Evolutionary conservation across 2,329 filamentous ascomycete species (phyloP), one percentile per base, ranked within the genome.

Genomic region (Epichloe brachyelytri): DNA sequence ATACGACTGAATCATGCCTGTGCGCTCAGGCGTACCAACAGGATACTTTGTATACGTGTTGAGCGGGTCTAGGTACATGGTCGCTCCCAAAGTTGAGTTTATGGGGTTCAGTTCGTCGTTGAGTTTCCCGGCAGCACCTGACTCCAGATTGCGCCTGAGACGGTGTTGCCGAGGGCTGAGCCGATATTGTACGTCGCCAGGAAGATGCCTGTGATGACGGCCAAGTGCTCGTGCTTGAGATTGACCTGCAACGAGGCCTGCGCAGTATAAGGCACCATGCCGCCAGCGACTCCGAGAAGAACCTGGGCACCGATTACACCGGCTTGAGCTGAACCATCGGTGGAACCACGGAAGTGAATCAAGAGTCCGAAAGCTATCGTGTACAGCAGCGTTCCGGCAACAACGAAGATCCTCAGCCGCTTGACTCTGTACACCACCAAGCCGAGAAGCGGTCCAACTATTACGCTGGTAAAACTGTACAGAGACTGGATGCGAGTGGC

Each of bases 111-210:
- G 68, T 54, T 78, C 75, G 37, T 63, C 55, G 26, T 60, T 59
- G 5, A 83, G 68, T 36, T 72, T 75, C 22, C 60, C 0, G 75
- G 75, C 56, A 85, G 75, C 6, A 75, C 69, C 53, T 72, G 70
- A 1, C 75, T 77, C 80, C 80, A 85, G 52, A 85, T 76, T 1
- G 79, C 77, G 0, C 74, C 76, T 1, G 80, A 75, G 50, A 84
- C 71, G 3, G 78, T 76, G 2, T 71, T 69, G 3, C 79, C 79
- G 15, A 82, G 69, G 1, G 78, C 78, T 20, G 76, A 76, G 40
- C 79, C 80, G 51, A 83, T 71, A 50, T 74, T 73, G 46, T 77
- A 72, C 34, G 77, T 75, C 17, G 82, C 74, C 15, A 74, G 68
- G 53, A 77, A 71, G 53, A 85, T 65, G 14, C 78, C 78, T 3